phyloP scores from a whole-genome alignment of 768 basidiomycete species.

The Naganishia kalamii region DNA sequence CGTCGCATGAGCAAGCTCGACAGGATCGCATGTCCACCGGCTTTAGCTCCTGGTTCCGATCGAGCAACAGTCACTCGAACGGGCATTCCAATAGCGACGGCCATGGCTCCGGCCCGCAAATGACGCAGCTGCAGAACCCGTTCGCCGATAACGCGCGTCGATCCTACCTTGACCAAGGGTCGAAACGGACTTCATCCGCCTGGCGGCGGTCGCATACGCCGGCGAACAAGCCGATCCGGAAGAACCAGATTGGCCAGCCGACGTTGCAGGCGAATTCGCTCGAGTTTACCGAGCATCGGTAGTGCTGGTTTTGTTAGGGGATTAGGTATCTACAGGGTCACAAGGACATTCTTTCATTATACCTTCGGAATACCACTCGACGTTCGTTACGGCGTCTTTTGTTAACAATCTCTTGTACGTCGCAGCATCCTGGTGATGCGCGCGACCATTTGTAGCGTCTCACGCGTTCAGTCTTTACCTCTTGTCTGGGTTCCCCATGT shows the following conservation, averaged over 20 bases:
- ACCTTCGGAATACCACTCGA: background rate
- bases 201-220: slow-evolving; percentile 7
- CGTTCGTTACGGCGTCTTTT: background rate
- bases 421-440: slow-evolving; percentile 5
- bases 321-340: background rate
- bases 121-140: slow-evolving; percentile 35
- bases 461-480: background rate
- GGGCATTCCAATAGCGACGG: slow-evolving; percentile 23
- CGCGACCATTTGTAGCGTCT: background rate
- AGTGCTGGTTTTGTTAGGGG: background rate
- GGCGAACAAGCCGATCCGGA: slow-evolving; percentile 29
- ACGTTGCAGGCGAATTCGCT: slow-evolving; percentile 42
- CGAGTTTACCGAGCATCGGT: slow-evolving; percentile 40
- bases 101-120: slow-evolving; percentile 33
- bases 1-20: background rate
- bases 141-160: slow-evolving; percentile 43
- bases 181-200: slow-evolving; percentile 8
- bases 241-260: slow-evolving; percentile 41
- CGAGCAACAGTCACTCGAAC: slow-evolving; percentile 27
- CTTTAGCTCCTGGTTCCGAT: slow-evolving; percentile 27
- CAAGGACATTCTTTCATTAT: slow-evolving; percentile 3
- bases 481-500: background rate
- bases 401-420: background rate
- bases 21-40: slow-evolving; percentile 10
- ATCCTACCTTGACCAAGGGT: slow-evolving; percentile 31